Evolutionary conservation across 192 early-diverging fungal species (phyloP), one percentile per base, ranked within the genome.

Genomic region (Umbelopsis sp.): DNA sequence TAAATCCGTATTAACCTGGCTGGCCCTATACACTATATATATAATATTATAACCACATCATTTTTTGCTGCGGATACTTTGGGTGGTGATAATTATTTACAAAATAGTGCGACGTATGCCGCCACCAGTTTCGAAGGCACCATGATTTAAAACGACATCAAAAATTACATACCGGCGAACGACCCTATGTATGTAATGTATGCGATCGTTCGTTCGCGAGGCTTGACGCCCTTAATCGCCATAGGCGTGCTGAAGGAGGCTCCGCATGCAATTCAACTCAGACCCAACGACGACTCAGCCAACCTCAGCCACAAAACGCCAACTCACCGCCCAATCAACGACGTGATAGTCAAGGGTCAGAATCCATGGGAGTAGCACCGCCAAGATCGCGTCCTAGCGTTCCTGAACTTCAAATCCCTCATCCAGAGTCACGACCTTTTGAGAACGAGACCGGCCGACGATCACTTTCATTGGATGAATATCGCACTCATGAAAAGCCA

Each of bases 81-180:
- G 33, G 27, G 15, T 49, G 12, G 47, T 16, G 48, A 21, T 21
- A 49, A 16, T 21, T 49, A 20, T 49, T 49, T 49, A 48, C 18
- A 16, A 13, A 21, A 13, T 71, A 76, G 74, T 77, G 75, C 37
- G 46, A 44, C n/a, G 76, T 77, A 20, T 87, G 85, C 49, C 71
- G 74, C 30, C 71, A 83, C 46, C 79, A 78, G 22, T 87, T 87
- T 69, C 50, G 83, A 55, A 75, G 85, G 2, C 74, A 81, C 11
- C 83, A 87, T 69, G 85, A 87, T 74, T 69, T 87, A 49, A 87
- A 85, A 53, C 64, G 85, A 25, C 85, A 87, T 64, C 68, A 78
- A 64, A 76, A 84, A 52, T 71, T 87, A 27, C 85, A 87, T 70
- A 87, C 85, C 8, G 85, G 85, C 13, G 85, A 87, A 68, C 77